Conservation (phyloP, 2,329 filamentous ascomycete genomes). For the Ceratocystiopsis sp. region DNA sequence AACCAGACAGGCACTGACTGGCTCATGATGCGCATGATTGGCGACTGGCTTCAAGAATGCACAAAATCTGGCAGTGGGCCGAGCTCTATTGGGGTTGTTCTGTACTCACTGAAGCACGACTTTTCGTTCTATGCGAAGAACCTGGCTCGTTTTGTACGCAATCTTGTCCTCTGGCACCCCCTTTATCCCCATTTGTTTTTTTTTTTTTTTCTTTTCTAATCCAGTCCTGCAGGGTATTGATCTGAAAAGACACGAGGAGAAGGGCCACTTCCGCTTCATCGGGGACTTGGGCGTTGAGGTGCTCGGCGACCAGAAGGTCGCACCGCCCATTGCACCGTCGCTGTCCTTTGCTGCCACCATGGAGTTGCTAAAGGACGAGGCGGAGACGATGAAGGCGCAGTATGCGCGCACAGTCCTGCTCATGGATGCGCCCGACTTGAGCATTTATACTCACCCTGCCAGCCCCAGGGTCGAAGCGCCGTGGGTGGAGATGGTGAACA, state of each 20-base stretch:
- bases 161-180: not conserved
- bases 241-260: conserved; percentile 3
- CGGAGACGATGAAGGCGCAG: not conserved
- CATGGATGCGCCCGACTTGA: conserved; percentile 7
- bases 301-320: not conserved
- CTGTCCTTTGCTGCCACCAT: conserved; percentile 3
- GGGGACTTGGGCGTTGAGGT: conserved; percentile 4
- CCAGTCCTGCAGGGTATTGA: conserved; percentile 4
- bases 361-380: conserved; percentile 5
- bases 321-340: not conserved
- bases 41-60: conserved; percentile 6
- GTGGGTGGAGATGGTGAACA: conserved; percentile 5
- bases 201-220: no score
- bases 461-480: conserved; percentile 1
- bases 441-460: conserved; percentile 2
- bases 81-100: conserved; percentile 5
- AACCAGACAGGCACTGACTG: conserved; percentile 4
- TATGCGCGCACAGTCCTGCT: conserved; percentile 6
- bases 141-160: conserved; percentile 3
- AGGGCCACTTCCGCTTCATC: conserved; percentile 6
- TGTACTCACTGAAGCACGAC: conserved; percentile 7
- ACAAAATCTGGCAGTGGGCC: not conserved
- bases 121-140: conserved; percentile 7
- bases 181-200: not conserved
- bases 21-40: conserved; percentile 6